Evolutionary conservation across 306 rosid genomes (phyloP).

Genomic region (Cucumis cinereus): DNA sequence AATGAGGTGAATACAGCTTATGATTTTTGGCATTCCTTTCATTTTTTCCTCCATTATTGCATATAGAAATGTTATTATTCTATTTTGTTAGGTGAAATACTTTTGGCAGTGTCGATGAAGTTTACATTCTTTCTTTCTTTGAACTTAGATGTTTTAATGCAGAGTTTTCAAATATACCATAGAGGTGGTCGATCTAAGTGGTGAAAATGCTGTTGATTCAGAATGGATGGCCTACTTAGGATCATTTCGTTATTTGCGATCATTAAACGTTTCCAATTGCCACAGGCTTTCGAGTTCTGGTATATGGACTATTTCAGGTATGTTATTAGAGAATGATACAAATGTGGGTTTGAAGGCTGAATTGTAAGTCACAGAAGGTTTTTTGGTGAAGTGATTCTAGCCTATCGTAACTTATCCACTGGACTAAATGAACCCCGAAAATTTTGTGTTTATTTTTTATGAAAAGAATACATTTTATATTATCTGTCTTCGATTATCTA

Average conservation of each 20-base stretch:
- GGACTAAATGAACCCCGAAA: neutral
- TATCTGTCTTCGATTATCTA: neutral
- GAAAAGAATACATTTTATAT: neutral
- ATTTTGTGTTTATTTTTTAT: neutral
- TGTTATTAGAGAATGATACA: neutral
- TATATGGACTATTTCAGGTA: slow-evolving; percentile 75
- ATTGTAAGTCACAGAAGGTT: neutral
- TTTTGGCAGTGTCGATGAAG: neutral
- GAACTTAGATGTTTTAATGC: neutral
- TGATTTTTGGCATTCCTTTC: neutral
- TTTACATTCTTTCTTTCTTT: neutral
- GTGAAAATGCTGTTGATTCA: slow-evolving; percentile 42
- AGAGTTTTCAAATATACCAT: slow-evolving; percentile 60
- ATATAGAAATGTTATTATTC: neutral
- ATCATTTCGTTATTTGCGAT: slow-evolving; percentile 45
- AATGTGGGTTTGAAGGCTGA: neutral
- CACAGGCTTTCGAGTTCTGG: slow-evolving; percentile 50
- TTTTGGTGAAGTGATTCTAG: neutral
- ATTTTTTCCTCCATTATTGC: neutral
- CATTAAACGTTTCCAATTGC: slow-evolving; percentile 50
- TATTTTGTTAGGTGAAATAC: neutral
- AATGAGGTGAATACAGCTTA: neutral
- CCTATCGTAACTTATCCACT: neutral
- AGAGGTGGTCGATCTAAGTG: slow-evolving; percentile 60
- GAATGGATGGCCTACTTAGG: slow-evolving; percentile 98